Base-by-base conservation (phyloP, 129 eudicot genomes). In the Ambrosia artemisiifolia region DNA sequence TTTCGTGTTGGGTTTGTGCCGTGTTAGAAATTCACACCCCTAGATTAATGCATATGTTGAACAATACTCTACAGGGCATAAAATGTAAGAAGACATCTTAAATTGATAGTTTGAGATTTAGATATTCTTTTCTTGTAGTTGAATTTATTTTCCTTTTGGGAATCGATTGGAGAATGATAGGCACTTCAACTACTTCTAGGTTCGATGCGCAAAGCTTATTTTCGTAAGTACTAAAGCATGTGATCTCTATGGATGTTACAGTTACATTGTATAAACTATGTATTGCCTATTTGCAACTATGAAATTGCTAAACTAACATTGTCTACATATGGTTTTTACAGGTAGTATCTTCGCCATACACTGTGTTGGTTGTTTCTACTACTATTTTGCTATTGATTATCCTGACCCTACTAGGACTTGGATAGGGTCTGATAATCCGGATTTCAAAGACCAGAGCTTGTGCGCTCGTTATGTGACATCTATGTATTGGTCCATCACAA, bases 401-500 rank as follows among this genome's bases (percentile, higher is more conserved):
- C 65, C 49, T 19, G 78, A 85, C 63, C 80, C 84, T 16, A 36
- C 24, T 28, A 48, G 62, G 7, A 85, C 96, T 24, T 90, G 96
- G 96, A 78, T 90, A 7, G 91, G 83, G n/a, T 54, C 18, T 10
- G 47, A 19, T 20, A 70, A 42, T 40, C 74, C 64, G 10, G 49
- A 63, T 34, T 79, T 79, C 61, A 67, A 68, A n/a, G 66, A 81
- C 1, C 24, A 56, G 18, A 67, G 81, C 33, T 38, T 85, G 69
- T 78, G 81, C 73, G 50, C 5, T 16, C 81, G 80, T 6, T 84
- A 84, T 3, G 78, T 87, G 24, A 83, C 85, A 40, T 75, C 95
- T 2, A 63, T 87, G 43, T 90, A 90, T 67, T 90, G 96, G 96
- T 90, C 96, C n/a, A 87, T 85, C 30, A 82, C 86, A 72, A 90